These are phyloP conservation scores for Tetrastigma voinierianum DNA, from an alignment of 164 flowering plant species.

Conservation along the genomic window DNA sequence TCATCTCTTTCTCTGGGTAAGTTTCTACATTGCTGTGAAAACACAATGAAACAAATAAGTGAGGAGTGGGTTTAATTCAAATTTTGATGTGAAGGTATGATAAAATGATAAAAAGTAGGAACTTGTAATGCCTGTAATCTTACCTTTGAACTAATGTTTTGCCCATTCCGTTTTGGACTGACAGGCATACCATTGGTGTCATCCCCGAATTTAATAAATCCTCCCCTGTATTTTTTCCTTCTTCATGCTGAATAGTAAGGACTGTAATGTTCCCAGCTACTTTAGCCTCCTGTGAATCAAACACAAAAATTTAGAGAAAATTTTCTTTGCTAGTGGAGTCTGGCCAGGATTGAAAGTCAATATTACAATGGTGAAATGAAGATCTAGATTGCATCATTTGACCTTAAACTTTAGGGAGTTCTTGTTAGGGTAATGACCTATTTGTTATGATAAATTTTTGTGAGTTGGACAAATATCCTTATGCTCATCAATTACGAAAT, in stretches of 20 bases:
- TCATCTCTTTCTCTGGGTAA: conserved; percentile 20
- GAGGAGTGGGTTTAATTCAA: background rate
- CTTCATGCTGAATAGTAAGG: background rate
- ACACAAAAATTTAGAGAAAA: too few species aligned
- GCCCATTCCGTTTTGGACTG: background rate
- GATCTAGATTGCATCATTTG: too few species aligned
- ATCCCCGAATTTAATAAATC: background rate
- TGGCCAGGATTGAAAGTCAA: too few species aligned
- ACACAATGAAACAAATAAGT: background rate
- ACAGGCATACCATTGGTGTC: background rate
- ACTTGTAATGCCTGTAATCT: background rate
- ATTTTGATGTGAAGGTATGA: background rate
- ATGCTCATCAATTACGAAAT: too few species aligned
- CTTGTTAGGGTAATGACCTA: too few species aligned
- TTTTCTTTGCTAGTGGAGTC: too few species aligned
- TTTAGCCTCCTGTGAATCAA: background rate
- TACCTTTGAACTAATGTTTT: conserved; percentile 3
- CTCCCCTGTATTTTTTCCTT: conserved; percentile 5
- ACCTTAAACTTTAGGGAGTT: too few species aligned
- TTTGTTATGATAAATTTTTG: too few species aligned
- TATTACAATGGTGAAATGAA: too few species aligned
- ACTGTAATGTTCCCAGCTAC: background rate
- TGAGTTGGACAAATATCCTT: too few species aligned
- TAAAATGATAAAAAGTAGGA: background rate
- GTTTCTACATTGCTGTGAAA: conserved; percentile 24